Conservation (phyloP, 2,329 filamentous ascomycete genomes). For the Trichoderma sp. region DNA sequence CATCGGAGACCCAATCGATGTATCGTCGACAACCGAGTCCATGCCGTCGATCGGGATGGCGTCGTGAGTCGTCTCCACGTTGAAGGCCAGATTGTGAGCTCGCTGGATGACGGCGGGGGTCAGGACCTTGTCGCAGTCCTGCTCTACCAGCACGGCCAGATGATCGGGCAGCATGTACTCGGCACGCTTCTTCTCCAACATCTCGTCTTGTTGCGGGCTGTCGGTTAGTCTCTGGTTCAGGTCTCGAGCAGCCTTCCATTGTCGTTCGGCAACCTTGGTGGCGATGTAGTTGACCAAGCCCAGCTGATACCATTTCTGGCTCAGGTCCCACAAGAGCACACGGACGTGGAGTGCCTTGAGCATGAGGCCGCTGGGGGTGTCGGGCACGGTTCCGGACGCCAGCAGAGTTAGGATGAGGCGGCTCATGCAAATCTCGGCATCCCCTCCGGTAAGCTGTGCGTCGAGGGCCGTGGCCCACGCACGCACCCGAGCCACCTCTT, state of each 20-base stretch:
- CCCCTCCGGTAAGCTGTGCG: conserved; percentile 87
- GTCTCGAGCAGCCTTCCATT: conserved; percentile 79
- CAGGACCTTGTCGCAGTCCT: conserved; percentile 81
- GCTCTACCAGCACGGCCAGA: conserved; percentile 72
- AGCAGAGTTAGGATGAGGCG: conserved; percentile 83
- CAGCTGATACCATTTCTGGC: conserved; percentile 66
- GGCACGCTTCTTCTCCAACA: conserved; percentile 2
- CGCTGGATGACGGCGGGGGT: conserved; percentile 77
- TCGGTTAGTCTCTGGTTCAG: conserved; percentile 48
- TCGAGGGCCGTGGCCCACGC: conserved; percentile 93
- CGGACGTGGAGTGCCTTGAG: conserved; percentile 89
- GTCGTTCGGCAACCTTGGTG: conserved; percentile 70
- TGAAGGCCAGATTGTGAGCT: conserved; percentile 88
- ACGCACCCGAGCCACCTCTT: conserved; percentile 83
- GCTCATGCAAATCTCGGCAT: conserved; percentile 85
- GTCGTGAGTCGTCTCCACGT: conserved; percentile 71
- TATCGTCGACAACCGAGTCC: conserved; percentile 82
- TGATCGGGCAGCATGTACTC: conserved; percentile 71
- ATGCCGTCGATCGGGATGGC: conserved; percentile 68
- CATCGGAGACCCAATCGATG: conserved; percentile 80
- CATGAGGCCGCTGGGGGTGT: conserved; percentile 82
- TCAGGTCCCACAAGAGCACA: conserved; percentile 80
- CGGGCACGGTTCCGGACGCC: conserved; percentile 82
- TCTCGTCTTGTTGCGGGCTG: not conserved
- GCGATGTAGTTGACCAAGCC: conserved; percentile 69